Evolutionary conservation across 1,284 basidiomycete genomes (phyloP).

Genomic region (Gymnopus androsaceus): DNA sequence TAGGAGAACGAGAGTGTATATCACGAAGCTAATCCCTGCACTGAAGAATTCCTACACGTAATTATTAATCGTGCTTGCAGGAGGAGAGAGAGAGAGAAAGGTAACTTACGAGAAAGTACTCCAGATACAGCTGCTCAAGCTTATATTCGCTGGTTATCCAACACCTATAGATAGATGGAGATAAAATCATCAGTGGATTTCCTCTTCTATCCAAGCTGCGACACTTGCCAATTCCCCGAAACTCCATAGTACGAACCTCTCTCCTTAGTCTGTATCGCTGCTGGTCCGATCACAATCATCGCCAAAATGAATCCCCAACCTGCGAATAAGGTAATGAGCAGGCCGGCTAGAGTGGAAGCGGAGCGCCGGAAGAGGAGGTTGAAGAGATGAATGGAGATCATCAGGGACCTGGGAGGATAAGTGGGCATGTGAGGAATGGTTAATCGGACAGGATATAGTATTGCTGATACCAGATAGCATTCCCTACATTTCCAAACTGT

Average conservation of each 20-base stretch:
- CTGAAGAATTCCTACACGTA: conserved; percentile 38
- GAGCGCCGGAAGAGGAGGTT: conserved; percentile 13
- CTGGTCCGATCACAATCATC: conserved; percentile 12
- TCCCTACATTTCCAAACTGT: conserved; percentile 11
- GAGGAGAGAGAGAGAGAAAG: neutral
- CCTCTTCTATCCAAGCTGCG: neutral
- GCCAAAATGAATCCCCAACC: conserved; percentile 9
- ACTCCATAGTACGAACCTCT: conserved; percentile 14
- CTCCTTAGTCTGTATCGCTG: conserved; percentile 6
- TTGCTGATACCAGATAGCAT: too few species aligned
- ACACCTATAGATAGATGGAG: too few species aligned
- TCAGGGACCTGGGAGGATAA: too few species aligned
- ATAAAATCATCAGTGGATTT: neutral
- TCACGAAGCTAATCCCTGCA: conserved; percentile 29
- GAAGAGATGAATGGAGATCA: too few species aligned
- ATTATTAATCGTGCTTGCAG: neutral
- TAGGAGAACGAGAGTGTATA: conserved; percentile 33
- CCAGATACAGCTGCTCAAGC: conserved; percentile 40
- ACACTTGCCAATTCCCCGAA: conserved; percentile 24
- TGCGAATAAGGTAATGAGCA: neutral
- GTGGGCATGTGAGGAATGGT: too few species aligned
- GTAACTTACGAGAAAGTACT: conserved; percentile 50
- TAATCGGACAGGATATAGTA: too few species aligned
- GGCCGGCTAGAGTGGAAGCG: neutral
- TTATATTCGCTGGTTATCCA: conserved; percentile 49